Conservation (phyloP, 345 rosid species). For the Dipteronia dyeriana region DNA sequence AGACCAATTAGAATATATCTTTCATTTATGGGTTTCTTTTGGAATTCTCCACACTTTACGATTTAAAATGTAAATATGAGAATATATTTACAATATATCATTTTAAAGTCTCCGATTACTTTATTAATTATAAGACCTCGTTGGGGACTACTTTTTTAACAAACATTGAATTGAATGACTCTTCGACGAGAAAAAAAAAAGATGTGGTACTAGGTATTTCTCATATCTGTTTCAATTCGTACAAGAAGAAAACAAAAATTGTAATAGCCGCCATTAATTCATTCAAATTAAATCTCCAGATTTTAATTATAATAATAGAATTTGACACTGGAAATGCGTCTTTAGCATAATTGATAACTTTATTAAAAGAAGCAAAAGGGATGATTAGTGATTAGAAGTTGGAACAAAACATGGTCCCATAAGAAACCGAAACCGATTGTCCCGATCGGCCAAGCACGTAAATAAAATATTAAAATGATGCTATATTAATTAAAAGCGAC, state of each 20-base stretch:
- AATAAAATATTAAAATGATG: background rate
- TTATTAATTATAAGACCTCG: no score
- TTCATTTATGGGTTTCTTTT: no score
- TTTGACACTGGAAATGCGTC: no score
- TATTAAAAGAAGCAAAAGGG: background rate
- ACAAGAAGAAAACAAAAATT: background rate
- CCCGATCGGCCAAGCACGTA: background rate
- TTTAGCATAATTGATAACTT: background rate
- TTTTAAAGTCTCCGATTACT: no score
- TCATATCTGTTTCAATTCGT: background rate
- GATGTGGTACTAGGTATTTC: slow-evolving; percentile 1
- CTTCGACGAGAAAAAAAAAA: background rate
- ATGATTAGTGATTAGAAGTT: background rate
- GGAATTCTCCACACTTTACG: no score
- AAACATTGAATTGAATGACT: background rate
- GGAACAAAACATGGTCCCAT: slow-evolving; percentile 5
- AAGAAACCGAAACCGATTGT: background rate
- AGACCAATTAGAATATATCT: no score
- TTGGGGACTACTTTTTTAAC: background rate
- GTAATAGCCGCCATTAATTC: background rate
- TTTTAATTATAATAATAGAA: background rate
- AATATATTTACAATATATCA: no score
- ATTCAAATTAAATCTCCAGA: background rate
- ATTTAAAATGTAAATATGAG: no score
- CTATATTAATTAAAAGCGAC: no score